Conservation (phyloP, 805 yeast species). For the Saturnispora hagleri region DNA sequence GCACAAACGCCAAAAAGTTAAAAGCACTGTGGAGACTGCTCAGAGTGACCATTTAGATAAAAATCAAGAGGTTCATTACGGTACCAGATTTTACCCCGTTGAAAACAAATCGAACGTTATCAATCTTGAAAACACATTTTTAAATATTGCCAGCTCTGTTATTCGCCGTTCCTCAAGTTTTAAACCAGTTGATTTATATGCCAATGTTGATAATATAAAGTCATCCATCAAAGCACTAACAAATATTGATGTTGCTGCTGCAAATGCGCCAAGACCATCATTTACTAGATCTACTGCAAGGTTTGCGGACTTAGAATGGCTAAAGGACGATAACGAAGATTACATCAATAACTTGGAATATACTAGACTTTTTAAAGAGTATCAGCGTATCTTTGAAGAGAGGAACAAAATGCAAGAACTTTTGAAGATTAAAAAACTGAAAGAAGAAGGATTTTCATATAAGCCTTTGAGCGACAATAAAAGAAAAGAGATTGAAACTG, state of each 20-base stretch:
- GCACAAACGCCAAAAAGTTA: not conserved
- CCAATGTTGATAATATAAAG: not conserved
- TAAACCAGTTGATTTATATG: not conserved
- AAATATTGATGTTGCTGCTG: not conserved
- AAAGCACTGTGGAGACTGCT: not conserved
- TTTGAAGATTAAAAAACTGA: slow-evolving; percentile 29
- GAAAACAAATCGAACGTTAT: not conserved
- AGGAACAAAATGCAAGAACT: slow-evolving; percentile 30
- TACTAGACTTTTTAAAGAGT: slow-evolving; percentile 30
- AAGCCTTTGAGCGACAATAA: slow-evolving; percentile 27
- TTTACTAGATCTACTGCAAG: slow-evolving; percentile 18
- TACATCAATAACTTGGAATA: slow-evolving; percentile 25
- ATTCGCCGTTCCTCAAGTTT: not conserved
- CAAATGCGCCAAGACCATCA: slow-evolving; percentile 6
- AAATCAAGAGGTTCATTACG: not conserved
- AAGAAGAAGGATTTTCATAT: slow-evolving; percentile 25
- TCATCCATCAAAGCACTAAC: not conserved
- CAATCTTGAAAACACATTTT: slow-evolving; percentile 2
- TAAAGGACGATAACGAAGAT: slow-evolving; percentile 24
- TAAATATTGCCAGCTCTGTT: slow-evolving; percentile 2
- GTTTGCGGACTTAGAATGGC: slow-evolving; percentile 26
- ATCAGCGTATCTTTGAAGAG: slow-evolving; percentile 36
- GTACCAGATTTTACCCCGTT: slow-evolving; percentile 2
- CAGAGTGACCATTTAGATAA: not conserved
- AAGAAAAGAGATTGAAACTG: slow-evolving; percentile 25